Conservation (phyloP, 805 yeast genomes). For the Zygoascus flipseniorum region DNA sequence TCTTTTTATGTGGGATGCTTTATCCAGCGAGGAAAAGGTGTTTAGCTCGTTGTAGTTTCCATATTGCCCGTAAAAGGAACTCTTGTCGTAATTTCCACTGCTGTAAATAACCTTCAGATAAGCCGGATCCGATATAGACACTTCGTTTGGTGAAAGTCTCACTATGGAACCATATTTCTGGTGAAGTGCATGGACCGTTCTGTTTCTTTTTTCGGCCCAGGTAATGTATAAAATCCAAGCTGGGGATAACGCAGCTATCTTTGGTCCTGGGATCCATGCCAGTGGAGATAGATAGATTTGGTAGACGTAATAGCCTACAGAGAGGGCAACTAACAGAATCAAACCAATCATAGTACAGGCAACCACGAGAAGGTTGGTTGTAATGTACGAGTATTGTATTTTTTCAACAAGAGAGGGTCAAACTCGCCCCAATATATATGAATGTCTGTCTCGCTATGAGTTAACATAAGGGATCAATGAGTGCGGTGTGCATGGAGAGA, state of each 20-base stretch:
- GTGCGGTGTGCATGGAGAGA: no score
- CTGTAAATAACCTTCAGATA: constrained; percentile 49
- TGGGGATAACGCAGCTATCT: constrained; percentile 10
- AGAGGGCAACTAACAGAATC: not conserved
- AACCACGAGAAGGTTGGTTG: not conserved
- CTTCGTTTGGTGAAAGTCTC: constrained; percentile 51
- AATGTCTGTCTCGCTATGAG: not conserved
- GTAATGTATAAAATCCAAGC: constrained; percentile 32
- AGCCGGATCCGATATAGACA: constrained; percentile 46
- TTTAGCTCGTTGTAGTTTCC: constrained; percentile 49
- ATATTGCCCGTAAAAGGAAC: constrained; percentile 51
- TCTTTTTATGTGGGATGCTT: constrained; percentile 38
- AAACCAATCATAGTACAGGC: not conserved
- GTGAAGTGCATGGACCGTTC: constrained; percentile 44
- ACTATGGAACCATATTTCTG: constrained; percentile 52
- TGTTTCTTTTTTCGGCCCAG: constrained; percentile 42
- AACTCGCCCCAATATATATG: not conserved
- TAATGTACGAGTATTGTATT: no score
- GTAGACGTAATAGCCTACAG: not conserved
- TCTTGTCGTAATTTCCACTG: constrained; percentile 43
- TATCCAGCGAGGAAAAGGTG: constrained; percentile 49
- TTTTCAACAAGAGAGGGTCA: no score
- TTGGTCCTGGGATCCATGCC: constrained; percentile 15
- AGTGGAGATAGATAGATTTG: not conserved
- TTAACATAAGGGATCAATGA: not conserved